A percentile compares a stretch with the other conserved stretches of the same genome.
phyloP scores from a whole-genome alignment of 805 yeast genomes.

The Blastobotrys parvus region DNA sequence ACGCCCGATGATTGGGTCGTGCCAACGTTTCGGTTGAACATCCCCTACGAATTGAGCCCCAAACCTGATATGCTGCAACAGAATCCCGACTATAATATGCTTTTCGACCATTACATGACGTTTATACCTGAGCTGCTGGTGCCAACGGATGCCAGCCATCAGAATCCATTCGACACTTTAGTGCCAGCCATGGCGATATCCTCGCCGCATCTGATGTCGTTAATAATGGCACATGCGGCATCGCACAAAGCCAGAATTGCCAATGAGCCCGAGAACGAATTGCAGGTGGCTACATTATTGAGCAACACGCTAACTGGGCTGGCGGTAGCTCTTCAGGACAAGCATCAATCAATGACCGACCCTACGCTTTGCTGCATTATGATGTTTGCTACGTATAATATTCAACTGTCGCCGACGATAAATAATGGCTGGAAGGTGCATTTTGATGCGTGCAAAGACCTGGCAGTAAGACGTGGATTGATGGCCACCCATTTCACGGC shows the following conservation, averaged over 20 bases:
- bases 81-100: slow-evolving; percentile 51
- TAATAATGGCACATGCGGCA: slow-evolving; percentile 45
- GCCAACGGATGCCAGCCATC: slow-evolving; percentile 46
- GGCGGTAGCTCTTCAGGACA: slow-evolving; percentile 41
- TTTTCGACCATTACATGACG: slow-evolving; percentile 54
- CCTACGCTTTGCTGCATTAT: slow-evolving; percentile 55
- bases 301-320: slow-evolving; percentile 51
- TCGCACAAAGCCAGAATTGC: slow-evolving; percentile 27
- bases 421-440: slow-evolving; percentile 49
- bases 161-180: slow-evolving; percentile 57
- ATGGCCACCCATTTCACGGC: too few species aligned
- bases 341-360: slow-evolving; percentile 48
- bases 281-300: slow-evolving; percentile 42
- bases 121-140: slow-evolving; percentile 54
- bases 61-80: slow-evolving; percentile 51
- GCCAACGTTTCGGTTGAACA: background rate
- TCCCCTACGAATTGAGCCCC: background rate
- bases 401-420: slow-evolving; percentile 30
- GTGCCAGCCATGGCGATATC: slow-evolving; percentile 63
- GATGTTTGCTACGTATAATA: slow-evolving; percentile 51
- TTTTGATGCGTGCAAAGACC: slow-evolving; percentile 57
- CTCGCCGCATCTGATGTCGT: slow-evolving; percentile 43
- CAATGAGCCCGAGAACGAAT: slow-evolving; percentile 18
- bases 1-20: too few species aligned
- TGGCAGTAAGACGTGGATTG: slow-evolving; percentile 45